Base-by-base conservation (phyloP, 176 grass and related monocot genomes). In the Avena sativa region DNA sequence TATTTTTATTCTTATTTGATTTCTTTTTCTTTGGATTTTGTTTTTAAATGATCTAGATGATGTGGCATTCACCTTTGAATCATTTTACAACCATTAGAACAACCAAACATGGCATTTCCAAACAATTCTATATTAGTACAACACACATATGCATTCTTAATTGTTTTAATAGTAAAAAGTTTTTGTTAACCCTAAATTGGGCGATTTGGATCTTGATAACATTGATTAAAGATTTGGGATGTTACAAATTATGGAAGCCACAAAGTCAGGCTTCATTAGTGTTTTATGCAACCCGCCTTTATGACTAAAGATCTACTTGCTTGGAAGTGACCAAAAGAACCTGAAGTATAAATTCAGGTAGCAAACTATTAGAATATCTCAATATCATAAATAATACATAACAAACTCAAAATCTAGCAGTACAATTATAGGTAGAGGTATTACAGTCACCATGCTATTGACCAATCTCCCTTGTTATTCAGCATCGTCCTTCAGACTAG, bases 311-410 rank as follows among this genome's bases (percentile, higher is more conserved):
- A 98, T 91, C 83, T 92, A 91, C 93, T 95, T 74, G 92, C 96
- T 94, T 98, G 96, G 70, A 98, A 98, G 79, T 98, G 93, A 36
- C 90, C 93, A 89, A 98, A 98, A 81, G 96, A 98, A 30, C 93
- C 96, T 98, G 86, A 78, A 90, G 47, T 78, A 58, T 61, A 74
- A 17, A 46, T 50, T 6, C 6, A 78, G 16, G 34, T 21, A 59
- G 34, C 12, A 74, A 11, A 79, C 9, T 82, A 56, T 79, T 51
- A 70, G 9, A 64, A 72, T 55, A 2, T 81, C 49, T 47, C 9
- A 12, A 59, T 21, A 78, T 14, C 28, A 44, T 44, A 48, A 48
- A 13, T 15, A 61, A 40, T 77, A 71, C 10, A 12, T 72, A 58
- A 50, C 60, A 53, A 5, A 81, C n/a, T 23, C 64, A 62, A 53